Conservation (phyloP, 2,329 filamentous ascomycete genomes). For the Aspergillus quadricinctus region DNA sequence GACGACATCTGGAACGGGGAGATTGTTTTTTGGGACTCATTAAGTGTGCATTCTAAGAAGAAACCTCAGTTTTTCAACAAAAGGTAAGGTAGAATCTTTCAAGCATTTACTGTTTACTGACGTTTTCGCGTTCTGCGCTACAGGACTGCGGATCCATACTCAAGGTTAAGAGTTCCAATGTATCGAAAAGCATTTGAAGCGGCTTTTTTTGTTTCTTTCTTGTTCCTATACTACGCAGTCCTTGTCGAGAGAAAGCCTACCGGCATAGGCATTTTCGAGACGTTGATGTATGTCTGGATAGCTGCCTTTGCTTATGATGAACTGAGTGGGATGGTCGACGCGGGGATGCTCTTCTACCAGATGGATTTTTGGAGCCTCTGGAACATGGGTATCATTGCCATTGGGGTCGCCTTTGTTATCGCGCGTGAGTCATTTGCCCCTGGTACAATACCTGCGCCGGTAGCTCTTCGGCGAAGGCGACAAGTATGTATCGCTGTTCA, state of each 20-base stretch:
- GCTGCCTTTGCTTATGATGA: constrained; percentile 85
- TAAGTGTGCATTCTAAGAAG: constrained; percentile 71
- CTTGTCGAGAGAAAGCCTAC: constrained; percentile 67
- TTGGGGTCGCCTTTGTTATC: constrained; percentile 66
- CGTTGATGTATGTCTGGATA: constrained; percentile 79
- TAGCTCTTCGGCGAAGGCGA: neutral
- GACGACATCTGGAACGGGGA: constrained; percentile 82
- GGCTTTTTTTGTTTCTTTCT: constrained; percentile 70
- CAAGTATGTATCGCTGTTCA: neutral
- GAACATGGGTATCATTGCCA: constrained; percentile 68
- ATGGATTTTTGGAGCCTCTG: constrained; percentile 78
- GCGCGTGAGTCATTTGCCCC: constrained; percentile 55
- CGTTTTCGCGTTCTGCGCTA: constrained; percentile 18
- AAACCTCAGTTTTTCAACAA: constrained; percentile 71
- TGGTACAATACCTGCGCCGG: constrained; percentile 2
- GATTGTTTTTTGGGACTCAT: constrained; percentile 78
- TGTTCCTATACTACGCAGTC: constrained; percentile 81
- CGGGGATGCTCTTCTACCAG: constrained; percentile 79
- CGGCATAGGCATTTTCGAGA: constrained; percentile 64
- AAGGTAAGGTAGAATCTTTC: constrained; percentile 25
- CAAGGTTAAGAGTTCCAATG: constrained; percentile 70
- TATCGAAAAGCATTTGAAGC: constrained; percentile 84
- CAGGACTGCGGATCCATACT: constrained; percentile 65
- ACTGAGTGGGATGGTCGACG: constrained; percentile 77
- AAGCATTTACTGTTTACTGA: constrained; percentile 3